Conservation (phyloP, 176 grass and related monocot species). For the bread wheat (Triticum aestivum) region IWGSC_CS_RefSeq_v2.1 NC_057800.1:442684565-442685064, state of each 20-base stretch:
- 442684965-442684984: constrained; percentile 44
- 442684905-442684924: constrained; percentile 96
- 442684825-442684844: constrained; percentile 18
- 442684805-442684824: not conserved
- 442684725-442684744: constrained; percentile 98
- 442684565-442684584: constrained; percentile 96
- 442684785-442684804: not conserved
- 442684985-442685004: not conserved
- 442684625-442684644: not conserved
- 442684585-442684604: constrained; percentile 98
- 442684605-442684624: constrained; percentile 3
- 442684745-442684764: constrained; percentile 91
- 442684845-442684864: constrained; percentile 37
- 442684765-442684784: constrained; percentile 9
- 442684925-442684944: constrained; percentile 84
- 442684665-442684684: constrained; percentile 54
- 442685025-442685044: not conserved
- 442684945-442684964: constrained; percentile 91
- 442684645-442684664: constrained; percentile 7
- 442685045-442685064: constrained; percentile 14
- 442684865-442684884: constrained; percentile 98
- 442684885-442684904: constrained; percentile 95
- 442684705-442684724: constrained; percentile 87
- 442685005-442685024: not conserved
- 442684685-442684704: constrained; percentile 96